phyloP scores from a whole-genome alignment of 1,284 basidiomycete genomes.

The Trametes sp. region DNA sequence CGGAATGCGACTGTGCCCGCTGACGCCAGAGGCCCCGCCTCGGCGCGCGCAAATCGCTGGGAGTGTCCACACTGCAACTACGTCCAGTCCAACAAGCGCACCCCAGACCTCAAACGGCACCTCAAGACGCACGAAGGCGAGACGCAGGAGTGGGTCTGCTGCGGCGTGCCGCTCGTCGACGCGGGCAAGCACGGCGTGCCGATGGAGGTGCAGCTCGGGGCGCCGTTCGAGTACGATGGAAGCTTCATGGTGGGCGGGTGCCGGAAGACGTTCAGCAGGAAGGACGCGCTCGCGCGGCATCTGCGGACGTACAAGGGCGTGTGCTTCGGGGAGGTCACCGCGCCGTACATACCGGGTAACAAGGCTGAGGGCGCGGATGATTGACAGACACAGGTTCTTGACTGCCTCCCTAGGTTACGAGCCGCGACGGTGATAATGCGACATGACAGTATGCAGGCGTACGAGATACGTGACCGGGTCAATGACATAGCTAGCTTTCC shows the following conservation, averaged over 20 bases:
- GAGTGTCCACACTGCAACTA: slow-evolving; percentile 19
- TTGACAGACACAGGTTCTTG: no score
- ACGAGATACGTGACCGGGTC: no score
- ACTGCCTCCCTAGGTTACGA: no score
- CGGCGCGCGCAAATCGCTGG: not conserved
- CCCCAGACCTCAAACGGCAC: slow-evolving; percentile 62
- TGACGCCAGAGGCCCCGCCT: not conserved
- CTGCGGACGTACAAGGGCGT: slow-evolving; percentile 50
- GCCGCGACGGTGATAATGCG: no score
- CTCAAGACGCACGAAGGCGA: slow-evolving; percentile 54
- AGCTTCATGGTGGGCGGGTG: slow-evolving; percentile 58
- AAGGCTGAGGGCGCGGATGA: no score
- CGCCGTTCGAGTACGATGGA: slow-evolving; percentile 46
- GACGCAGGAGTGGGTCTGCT: slow-evolving; percentile 41
- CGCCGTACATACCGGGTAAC: slow-evolving; percentile 18
- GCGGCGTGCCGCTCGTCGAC: slow-evolving; percentile 50
- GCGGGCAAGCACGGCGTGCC: slow-evolving; percentile 37
- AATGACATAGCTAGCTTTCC: no score
- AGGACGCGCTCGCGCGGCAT: slow-evolving; percentile 65
- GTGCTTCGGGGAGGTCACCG: slow-evolving; percentile 45
- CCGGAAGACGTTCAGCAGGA: slow-evolving; percentile 56
- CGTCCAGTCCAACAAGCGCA: slow-evolving; percentile 48
- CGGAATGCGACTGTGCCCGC: not conserved
- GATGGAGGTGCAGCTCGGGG: slow-evolving; percentile 40
- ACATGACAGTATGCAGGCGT: no score